phyloP scores from a whole-genome alignment of 305 asterid genomes.

The Fraxinus angustifolia region DNA sequence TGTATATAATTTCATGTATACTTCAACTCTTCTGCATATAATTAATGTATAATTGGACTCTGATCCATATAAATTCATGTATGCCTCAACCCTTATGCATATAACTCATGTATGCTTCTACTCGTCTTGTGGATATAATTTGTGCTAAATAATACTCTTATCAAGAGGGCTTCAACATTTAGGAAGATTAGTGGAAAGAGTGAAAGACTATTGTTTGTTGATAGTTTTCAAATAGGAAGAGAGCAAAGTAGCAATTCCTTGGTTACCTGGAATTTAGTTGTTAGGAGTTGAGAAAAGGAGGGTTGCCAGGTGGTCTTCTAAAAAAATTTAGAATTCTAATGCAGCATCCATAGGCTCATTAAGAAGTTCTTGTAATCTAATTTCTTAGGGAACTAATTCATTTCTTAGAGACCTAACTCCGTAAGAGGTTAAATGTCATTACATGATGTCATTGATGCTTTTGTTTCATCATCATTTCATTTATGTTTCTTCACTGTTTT shows the following conservation, averaged over 20 bases:
- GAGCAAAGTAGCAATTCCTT: not conserved
- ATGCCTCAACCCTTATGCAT: not conserved
- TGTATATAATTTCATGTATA: not conserved
- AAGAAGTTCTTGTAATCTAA: not conserved
- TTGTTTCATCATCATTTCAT: slow-evolving; percentile 18
- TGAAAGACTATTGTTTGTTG: not conserved
- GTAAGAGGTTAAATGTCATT: not conserved
- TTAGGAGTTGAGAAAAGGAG: not conserved
- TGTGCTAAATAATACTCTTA: not conserved
- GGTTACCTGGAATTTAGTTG: not conserved
- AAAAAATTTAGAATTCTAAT: not conserved
- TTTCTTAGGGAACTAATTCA: not conserved
- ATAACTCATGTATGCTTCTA: not conserved
- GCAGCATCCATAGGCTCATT: not conserved
- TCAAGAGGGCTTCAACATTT: not conserved
- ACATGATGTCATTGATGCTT: not conserved
- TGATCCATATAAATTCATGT: not conserved
- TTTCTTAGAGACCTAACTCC: not conserved
- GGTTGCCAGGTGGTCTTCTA: not conserved
- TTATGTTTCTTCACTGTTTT: not conserved
- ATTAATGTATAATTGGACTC: not conserved
- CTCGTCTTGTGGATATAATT: not conserved
- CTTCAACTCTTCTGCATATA: not conserved
- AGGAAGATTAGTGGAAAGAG: not conserved
- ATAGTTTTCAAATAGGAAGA: not conserved